phyloP scores from a whole-genome alignment of 306 rosid genomes.

The Rosa persica region DNA sequence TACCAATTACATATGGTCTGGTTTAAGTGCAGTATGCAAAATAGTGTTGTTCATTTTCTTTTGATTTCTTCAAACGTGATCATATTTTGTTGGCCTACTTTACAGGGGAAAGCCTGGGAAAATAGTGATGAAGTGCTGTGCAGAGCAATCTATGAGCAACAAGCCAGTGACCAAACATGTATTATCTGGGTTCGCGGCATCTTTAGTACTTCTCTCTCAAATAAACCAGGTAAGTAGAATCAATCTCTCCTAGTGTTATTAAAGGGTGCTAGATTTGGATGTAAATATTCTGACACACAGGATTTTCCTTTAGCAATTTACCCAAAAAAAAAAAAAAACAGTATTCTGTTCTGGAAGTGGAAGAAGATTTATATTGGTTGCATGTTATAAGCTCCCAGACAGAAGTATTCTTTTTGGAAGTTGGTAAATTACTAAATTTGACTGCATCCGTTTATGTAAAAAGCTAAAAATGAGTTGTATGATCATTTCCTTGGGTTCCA shows the following conservation, averaged over 20 bases:
- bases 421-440: background rate
- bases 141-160: slow-evolving; percentile 40
- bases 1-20: background rate
- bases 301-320: background rate
- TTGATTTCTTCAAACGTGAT: slow-evolving; percentile 8
- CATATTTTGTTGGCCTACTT: slow-evolving; percentile 22
- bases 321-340: background rate
- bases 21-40: background rate
- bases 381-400: background rate
- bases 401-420: background rate
- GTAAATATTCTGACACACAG: slow-evolving; percentile 15
- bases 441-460: background rate
- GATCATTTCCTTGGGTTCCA: background rate
- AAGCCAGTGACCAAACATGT: slow-evolving; percentile 56
- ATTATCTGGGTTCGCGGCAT: slow-evolving; percentile 70
- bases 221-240: slow-evolving; percentile 56
- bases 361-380: background rate
- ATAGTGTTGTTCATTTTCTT: background rate
- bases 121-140: slow-evolving; percentile 43
- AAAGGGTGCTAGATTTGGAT: background rate
- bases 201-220: slow-evolving; percentile 66
- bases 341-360: slow-evolving; percentile 2
- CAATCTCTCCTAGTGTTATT: slow-evolving; percentile 12
- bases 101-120: slow-evolving; percentile 58
- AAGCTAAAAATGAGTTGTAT: background rate